Evolutionary conservation across 78 protist species (phyloP), one percentile per base, ranked within the genome.

Genomic region (Planoprotostelium fungivorum): DNA sequence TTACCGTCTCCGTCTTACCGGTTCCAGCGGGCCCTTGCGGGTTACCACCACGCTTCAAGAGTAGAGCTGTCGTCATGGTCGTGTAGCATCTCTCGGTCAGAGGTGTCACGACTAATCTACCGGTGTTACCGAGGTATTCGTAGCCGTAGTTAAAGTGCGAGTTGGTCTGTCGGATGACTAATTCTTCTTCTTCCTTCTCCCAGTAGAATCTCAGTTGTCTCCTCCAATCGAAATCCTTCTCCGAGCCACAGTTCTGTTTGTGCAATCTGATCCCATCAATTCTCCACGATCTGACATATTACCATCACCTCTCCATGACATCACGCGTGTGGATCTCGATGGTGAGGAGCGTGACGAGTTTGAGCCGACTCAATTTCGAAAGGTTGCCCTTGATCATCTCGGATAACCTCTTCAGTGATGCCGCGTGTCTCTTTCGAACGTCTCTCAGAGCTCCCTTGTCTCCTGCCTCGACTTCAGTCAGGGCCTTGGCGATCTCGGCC

Each of bases 21-120:
- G 99, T 99, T 34, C 99, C 99, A 0, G 99, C 99, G 0, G 99
- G 99, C 34, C 99, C 99, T 87, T 95, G 95, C 34, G 99, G 99
- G 88, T 91, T 89, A 87, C 99, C 99, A 0, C 99, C 99, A 90
- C 97, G 83, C 35, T 96, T 86, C 1, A 88, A 38, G 35, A 95
- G 94, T 28, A 98, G 38, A 0, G 99, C 99, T 86, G 98, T 99
- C 23, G 96, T 89, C 28, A 98, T 89, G 34, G 97, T 96, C 36
- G 96, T 91, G 89, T 95, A 98, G 91, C 96, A 93, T 36, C 94
- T 93, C 89, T 96, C 98, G 10, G 99, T 96, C 38, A 98, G 95
- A 31, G 97, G 98, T 36, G 99, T 98, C 83, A 94, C 97, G 31
- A 99, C 99, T 0, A 99, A 89, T 36, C 97, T 93, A 83, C 97